A percentile compares a stretch with the other conserved stretches of the same genome.
Evolutionary conservation across 2,329 filamentous ascomycete species (phyloP).

Genomic region (Tolypocladium album): DNA sequence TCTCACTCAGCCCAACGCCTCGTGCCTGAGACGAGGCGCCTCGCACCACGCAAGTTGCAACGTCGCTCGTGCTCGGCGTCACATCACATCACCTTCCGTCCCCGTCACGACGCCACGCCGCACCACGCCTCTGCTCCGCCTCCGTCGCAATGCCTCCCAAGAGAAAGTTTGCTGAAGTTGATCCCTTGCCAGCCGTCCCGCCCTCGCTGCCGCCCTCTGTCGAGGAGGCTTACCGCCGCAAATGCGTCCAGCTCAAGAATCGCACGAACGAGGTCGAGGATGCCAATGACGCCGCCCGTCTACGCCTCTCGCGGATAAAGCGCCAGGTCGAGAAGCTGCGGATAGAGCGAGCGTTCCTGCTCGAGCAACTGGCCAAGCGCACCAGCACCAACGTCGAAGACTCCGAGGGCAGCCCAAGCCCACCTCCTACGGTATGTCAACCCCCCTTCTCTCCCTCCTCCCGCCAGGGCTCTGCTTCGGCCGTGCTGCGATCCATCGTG

Average conservation of each 20-base stretch:
- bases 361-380: constrained; percentile 63
- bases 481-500: constrained; percentile 5
- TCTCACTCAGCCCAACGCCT: not conserved
- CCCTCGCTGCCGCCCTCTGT: constrained; percentile 73
- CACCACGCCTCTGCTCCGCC: not conserved
- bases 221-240: constrained; percentile 89
- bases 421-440: constrained; percentile 60
- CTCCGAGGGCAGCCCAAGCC: constrained; percentile 68
- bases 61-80: not conserved
- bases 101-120: not conserved
- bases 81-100: not conserved
- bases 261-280: constrained; percentile 87
- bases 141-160: constrained; percentile 22
- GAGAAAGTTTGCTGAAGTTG: constrained; percentile 24
- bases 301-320: constrained; percentile 69
- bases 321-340: constrained; percentile 87
- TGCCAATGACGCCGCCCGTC: constrained; percentile 73
- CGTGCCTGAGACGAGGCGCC: not conserved
- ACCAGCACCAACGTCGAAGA: constrained; percentile 68
- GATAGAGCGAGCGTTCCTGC: constrained; percentile 67
- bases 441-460: not conserved
- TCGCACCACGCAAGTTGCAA: not conserved
- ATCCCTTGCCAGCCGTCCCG: constrained; percentile 34
- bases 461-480: constrained; percentile 7
- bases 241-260: constrained; percentile 90